Conservation (phyloP, 176 grass and related monocot species). For the Luzula sylvatica region DNA sequence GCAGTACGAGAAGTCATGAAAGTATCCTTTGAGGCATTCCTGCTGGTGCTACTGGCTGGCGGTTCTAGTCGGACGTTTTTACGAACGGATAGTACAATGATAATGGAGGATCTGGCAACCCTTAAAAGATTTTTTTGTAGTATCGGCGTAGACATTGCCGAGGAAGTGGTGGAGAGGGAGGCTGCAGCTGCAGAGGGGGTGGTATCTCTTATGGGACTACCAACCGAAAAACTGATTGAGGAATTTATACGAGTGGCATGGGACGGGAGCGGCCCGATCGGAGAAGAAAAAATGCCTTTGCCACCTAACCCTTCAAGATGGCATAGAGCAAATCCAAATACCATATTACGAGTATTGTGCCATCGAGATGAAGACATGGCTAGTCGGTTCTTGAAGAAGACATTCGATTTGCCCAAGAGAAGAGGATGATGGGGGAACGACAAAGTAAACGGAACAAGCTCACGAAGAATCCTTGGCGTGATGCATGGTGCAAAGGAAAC, state of each 20-base stretch:
- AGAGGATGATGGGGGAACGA: slow-evolving; percentile 9
- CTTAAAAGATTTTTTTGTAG: slow-evolving; percentile 38
- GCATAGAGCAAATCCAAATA: slow-evolving; percentile 41
- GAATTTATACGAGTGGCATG: slow-evolving; percentile 20
- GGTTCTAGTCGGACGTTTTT: slow-evolving; percentile 31
- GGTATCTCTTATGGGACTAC: slow-evolving; percentile 36
- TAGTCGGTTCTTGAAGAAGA: slow-evolving; percentile 48
- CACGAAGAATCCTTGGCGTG: slow-evolving; percentile 7
- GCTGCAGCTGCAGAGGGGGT: slow-evolving; percentile 27
- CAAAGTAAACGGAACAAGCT: slow-evolving; percentile 10
- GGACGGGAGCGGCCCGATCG: slow-evolving; percentile 5
- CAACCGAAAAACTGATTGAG: slow-evolving; percentile 39
- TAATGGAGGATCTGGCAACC: slow-evolving; percentile 40
- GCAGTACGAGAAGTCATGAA: slow-evolving; percentile 32
- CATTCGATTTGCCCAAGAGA: slow-evolving; percentile 52
- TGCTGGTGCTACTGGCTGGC: slow-evolving; percentile 42
- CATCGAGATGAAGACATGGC: slow-evolving; percentile 52
- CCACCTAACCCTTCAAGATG: slow-evolving; percentile 33
- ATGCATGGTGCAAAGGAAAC: slow-evolving; percentile 5
- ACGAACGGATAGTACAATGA: slow-evolving; percentile 11
- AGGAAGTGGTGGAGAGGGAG: slow-evolving; percentile 37
- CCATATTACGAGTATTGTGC: slow-evolving; percentile 50
- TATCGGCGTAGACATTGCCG: slow-evolving; percentile 28
- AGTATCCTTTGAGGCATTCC: slow-evolving; percentile 40
- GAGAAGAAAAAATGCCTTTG: slow-evolving; percentile 24